Evolutionary conservation across 768 basidiomycete genomes (phyloP).

Genomic region (Trametes punicea): DNA sequence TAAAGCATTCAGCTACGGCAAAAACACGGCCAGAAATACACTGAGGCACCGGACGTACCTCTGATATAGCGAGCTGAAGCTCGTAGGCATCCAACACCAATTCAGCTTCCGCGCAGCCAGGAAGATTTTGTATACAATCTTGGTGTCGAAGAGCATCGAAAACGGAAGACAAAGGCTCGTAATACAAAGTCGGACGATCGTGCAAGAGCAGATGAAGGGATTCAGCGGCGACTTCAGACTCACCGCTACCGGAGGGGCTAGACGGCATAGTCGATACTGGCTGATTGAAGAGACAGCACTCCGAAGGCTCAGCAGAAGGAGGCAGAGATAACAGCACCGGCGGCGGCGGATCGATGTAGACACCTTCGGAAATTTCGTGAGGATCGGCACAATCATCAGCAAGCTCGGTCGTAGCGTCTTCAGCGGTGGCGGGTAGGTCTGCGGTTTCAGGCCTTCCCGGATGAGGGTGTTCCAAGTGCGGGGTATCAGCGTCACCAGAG

Average conservation of each 20-base stretch:
- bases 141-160: conserved; percentile 74
- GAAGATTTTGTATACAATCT: conserved; percentile 43
- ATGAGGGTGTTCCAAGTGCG: not conserved
- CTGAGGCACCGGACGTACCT: conserved; percentile 42
- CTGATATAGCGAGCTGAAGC: conserved; percentile 58
- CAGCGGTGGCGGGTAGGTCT: not conserved
- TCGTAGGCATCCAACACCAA: conserved; percentile 70
- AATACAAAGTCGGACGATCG: conserved; percentile 67
- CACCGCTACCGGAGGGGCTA: conserved; percentile 18
- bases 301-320: conserved; percentile 37
- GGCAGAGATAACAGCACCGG: conserved; percentile 51
- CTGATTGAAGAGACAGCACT: conserved; percentile 57
- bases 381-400: conserved; percentile 10
- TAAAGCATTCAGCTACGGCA: not conserved
- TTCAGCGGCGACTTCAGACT: not conserved
- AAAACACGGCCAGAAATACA: not conserved
- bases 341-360: conserved; percentile 74
- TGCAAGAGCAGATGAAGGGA: conserved; percentile 48
- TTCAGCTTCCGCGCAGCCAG: conserved; percentile 55
- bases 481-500: too few relatives aligned
- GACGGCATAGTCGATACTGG: conserved; percentile 27
- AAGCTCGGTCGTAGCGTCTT: not conserved
- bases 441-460: not conserved
- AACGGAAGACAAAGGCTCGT: conserved; percentile 66
- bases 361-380: conserved; percentile 37